Conservation (phyloP, 2,329 filamentous ascomycete genomes). For the Stemphylium vesicarium region DNA sequence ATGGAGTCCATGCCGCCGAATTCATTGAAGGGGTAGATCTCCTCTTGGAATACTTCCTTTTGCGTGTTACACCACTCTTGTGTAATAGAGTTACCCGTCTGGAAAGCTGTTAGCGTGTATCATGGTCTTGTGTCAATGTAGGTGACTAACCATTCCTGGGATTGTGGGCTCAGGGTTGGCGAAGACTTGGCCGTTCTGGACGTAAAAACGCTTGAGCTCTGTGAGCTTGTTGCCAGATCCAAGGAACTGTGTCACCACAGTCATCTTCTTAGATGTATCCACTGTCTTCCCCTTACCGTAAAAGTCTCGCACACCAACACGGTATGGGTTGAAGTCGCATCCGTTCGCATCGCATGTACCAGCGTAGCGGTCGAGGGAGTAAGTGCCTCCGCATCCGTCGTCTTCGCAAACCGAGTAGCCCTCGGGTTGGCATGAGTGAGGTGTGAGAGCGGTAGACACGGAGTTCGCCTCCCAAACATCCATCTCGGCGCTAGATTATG, state of each 20-base stretch:
- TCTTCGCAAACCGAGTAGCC: slow-evolving; percentile 61
- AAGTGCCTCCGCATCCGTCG: slow-evolving; percentile 52
- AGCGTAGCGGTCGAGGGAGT: slow-evolving; percentile 63
- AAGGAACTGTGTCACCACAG: slow-evolving; percentile 59
- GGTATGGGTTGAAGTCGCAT: slow-evolving; percentile 67
- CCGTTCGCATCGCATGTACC: slow-evolving; percentile 71
- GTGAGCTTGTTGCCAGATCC: slow-evolving; percentile 47
- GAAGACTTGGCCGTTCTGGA: slow-evolving; percentile 57
- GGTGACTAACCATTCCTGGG: slow-evolving; percentile 47
- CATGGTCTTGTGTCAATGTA: neutral
- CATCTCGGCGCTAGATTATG: slow-evolving; percentile 59
- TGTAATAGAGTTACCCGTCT: slow-evolving; percentile 38
- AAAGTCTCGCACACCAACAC: slow-evolving; percentile 67
- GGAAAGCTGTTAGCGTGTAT: neutral
- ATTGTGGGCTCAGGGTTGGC: slow-evolving; percentile 53
- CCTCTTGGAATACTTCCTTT: slow-evolving; percentile 37
- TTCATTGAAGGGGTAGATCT: slow-evolving; percentile 57
- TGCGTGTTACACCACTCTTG: slow-evolving; percentile 40
- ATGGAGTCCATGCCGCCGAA: slow-evolving; percentile 64
- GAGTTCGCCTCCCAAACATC: slow-evolving; percentile 71
- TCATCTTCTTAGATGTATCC: slow-evolving; percentile 50
- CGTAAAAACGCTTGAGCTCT: slow-evolving; percentile 57
- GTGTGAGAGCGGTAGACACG: slow-evolving; percentile 67
- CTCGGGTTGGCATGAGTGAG: slow-evolving; percentile 65
- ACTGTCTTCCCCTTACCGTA: slow-evolving; percentile 62